phyloP scores from a whole-genome alignment of 495 filamentous ascomycete genomes.

The Rusavskia elegans region DNA sequence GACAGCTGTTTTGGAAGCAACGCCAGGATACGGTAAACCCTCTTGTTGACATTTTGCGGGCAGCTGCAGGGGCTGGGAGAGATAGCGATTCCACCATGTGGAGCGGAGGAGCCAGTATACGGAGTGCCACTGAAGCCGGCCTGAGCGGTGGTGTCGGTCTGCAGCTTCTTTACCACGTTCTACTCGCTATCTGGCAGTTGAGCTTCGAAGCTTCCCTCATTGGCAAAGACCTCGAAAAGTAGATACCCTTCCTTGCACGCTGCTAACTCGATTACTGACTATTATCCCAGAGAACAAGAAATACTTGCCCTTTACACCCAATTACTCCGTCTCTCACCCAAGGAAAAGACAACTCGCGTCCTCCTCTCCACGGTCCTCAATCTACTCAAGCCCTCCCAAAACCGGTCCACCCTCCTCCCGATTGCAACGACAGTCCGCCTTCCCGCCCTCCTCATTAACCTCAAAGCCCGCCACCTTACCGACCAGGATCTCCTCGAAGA shows the following conservation, averaged over 20 bases:
- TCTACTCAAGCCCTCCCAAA: constrained; percentile 49
- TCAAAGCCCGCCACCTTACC: constrained; percentile 66
- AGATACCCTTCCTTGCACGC: constrained; percentile 4
- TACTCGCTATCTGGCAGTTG: constrained; percentile 87
- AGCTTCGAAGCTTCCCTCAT: constrained; percentile 77
- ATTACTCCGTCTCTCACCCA: constrained; percentile 78
- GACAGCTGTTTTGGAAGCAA: constrained; percentile 77
- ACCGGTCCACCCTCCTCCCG: constrained; percentile 64
- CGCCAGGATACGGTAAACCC: constrained; percentile 69
- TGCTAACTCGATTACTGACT: background rate
- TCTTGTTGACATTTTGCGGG: constrained; percentile 64
- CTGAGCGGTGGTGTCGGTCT: constrained; percentile 73
- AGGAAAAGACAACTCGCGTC: constrained; percentile 93
- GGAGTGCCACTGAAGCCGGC: constrained; percentile 41
- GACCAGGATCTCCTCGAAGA: constrained; percentile 86
- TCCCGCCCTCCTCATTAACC: constrained; percentile 63
- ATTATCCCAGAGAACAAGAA: constrained; percentile 59
- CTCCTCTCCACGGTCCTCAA: constrained; percentile 79
- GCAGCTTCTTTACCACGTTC: constrained; percentile 86
- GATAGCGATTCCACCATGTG: constrained; percentile 51
- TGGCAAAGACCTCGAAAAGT: constrained; percentile 78
- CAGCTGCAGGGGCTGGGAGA: constrained; percentile 54
- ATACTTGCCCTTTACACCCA: constrained; percentile 81
- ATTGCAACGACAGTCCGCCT: constrained; percentile 68
- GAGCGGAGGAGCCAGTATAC: constrained; percentile 40